phyloP scores from a whole-genome alignment of 2,329 filamentous ascomycete species.

The Emergomyces orientalis region DNA sequence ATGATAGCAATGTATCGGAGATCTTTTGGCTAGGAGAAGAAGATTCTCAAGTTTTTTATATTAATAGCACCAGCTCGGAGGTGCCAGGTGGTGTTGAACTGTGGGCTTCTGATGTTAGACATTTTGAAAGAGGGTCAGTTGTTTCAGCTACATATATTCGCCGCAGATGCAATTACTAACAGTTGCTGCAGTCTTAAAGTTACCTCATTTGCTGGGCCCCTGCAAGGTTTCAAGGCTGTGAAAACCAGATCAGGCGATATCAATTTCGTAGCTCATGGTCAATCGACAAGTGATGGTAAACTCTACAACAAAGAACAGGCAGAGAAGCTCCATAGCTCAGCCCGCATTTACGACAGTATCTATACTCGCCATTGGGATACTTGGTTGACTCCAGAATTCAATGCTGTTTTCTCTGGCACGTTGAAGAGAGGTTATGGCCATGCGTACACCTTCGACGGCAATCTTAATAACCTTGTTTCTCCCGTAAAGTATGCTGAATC shows the following conservation, averaged over 20 bases:
- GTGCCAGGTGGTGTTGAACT: conserved; percentile 33
- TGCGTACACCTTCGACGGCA: conserved; percentile 41
- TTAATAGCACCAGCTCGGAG: conserved; percentile 40
- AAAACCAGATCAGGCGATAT: conserved; percentile 36
- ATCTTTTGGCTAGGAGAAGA: conserved; percentile 66
- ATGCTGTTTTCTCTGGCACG: conserved; percentile 63
- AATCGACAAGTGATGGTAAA: conserved; percentile 58
- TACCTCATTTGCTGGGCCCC: conserved; percentile 29
- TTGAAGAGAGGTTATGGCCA: conserved; percentile 35
- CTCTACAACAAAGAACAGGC: conserved; percentile 58
- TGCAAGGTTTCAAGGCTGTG: conserved; percentile 33
- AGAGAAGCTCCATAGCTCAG: conserved; percentile 52
- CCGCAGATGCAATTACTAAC: conserved; percentile 4
- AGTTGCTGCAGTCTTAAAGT: conserved; percentile 28
- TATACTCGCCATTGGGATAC: conserved; percentile 78
- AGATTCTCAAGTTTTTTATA: conserved; percentile 50
- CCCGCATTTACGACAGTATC: conserved; percentile 61
- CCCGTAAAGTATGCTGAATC: conserved; percentile 37
- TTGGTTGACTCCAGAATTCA: conserved; percentile 60
- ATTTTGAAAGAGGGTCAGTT: conserved; percentile 28
- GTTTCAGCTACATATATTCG: too few relatives aligned
- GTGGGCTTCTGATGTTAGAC: conserved; percentile 28
- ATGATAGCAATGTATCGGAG: conserved; percentile 57
- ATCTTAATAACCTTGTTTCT: conserved; percentile 42
- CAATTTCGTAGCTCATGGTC: conserved; percentile 47